Conservation (phyloP, 441 rosid genomes). For the Populus trichocarpa region DNA sequence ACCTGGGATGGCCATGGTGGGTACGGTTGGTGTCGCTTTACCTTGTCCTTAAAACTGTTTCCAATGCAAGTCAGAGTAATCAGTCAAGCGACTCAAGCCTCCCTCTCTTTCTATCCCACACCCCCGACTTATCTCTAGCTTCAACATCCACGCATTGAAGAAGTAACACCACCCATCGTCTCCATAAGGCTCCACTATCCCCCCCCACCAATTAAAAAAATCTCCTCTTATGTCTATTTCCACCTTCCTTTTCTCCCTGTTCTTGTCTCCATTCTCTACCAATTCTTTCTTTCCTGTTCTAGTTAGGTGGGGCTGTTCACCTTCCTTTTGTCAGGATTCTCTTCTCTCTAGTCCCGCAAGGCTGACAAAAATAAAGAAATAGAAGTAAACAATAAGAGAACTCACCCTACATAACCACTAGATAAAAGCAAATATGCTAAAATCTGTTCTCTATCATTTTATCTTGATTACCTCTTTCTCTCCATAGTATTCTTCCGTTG, state of each 20-base stretch:
- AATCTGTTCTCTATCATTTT: slow-evolving; percentile 23
- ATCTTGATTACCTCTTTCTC: slow-evolving; percentile 1
- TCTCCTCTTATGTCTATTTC: slow-evolving; percentile 13
- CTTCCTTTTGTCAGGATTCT: not conserved
- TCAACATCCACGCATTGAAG: slow-evolving; percentile 45
- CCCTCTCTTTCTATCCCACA: not conserved
- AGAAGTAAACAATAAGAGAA: slow-evolving; percentile 3
- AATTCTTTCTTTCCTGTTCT: slow-evolving; percentile 21
- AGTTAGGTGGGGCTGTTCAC: slow-evolving; percentile 68
- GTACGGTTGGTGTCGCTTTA: slow-evolving; percentile 25
- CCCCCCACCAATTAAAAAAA: not conserved
- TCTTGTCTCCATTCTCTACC: slow-evolving; percentile 16
- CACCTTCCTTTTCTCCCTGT: slow-evolving; percentile 9
- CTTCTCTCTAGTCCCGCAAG: not conserved
- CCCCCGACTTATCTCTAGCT: not conserved
- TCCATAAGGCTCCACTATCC: slow-evolving; percentile 40
- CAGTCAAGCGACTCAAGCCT: slow-evolving; percentile 14
- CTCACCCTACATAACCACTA: slow-evolving; percentile 15
- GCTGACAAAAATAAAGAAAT: slow-evolving; percentile 9
- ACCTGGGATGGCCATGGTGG: slow-evolving; percentile 18
- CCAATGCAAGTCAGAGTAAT: slow-evolving; percentile 27
- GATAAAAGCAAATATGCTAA: slow-evolving; percentile 23
- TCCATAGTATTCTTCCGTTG: not conserved
- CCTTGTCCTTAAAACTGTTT: slow-evolving; percentile 22
- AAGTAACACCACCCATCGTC: slow-evolving; percentile 62